These are phyloP conservation scores for Cladochytrium replicatum DNA, from an alignment of 192 early-diverging fungal genomes.

Conservation along the genomic window DNA sequence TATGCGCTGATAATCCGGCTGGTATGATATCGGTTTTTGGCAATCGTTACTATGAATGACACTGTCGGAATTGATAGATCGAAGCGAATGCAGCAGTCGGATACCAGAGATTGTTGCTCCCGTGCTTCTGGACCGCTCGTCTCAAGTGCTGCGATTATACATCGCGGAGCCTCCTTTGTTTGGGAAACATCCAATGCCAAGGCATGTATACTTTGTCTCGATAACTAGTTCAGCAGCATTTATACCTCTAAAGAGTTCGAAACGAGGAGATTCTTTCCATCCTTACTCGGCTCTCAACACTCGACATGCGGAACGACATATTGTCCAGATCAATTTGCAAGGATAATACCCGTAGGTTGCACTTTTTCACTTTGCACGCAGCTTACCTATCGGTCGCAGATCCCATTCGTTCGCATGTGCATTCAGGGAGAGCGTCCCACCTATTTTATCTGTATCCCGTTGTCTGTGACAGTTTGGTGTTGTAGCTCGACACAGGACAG, in stretches of 20 bases:
- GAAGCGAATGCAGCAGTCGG: constrained; percentile 36
- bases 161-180: constrained; percentile 52
- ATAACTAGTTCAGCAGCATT: too few species aligned
- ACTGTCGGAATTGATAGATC: background rate
- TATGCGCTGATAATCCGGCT: constrained; percentile 40
- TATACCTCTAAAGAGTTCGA: too few species aligned
- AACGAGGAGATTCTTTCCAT: constrained; percentile 50
- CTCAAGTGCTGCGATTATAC: constrained; percentile 46
- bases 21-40: too few species aligned
- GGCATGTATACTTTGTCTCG: constrained; percentile 33
- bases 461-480: constrained; percentile 40
- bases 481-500: too few species aligned
- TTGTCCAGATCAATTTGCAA: constrained; percentile 18
- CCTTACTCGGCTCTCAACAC: constrained; percentile 34
- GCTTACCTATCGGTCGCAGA: constrained; percentile 15
- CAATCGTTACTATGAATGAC: constrained; percentile 1
- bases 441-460: constrained; percentile 60
- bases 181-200: constrained; percentile 59
- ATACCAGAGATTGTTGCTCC: constrained; percentile 53
- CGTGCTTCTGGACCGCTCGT: constrained; percentile 53
- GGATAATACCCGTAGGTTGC: constrained; percentile 30
- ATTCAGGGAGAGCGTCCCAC: constrained; percentile 48
- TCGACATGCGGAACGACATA: constrained; percentile 37
- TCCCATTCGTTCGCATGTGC: constrained; percentile 36
- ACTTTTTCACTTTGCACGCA: background rate